Evolutionary conservation across 768 basidiomycete species (phyloP).

Genomic region (Naganishia onofrii): DNA sequence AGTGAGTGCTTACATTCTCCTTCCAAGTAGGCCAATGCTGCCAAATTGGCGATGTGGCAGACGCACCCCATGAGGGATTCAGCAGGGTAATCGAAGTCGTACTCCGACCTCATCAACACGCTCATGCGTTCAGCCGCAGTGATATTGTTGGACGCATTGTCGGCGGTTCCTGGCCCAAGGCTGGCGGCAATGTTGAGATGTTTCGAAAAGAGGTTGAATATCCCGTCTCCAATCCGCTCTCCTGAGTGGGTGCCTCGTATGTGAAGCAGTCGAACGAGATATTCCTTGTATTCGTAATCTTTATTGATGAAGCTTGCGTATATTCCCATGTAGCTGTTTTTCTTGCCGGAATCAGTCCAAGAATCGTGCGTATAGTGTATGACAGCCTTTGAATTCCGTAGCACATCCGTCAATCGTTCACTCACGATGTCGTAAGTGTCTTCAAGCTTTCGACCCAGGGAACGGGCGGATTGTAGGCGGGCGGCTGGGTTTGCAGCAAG

Average conservation of each 20-base stretch:
- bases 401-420: neutral
- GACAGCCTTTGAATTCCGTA: neutral
- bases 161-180: constrained; percentile 3
- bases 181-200: neutral
- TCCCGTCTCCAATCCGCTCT: neutral
- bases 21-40: neutral
- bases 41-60: constrained; percentile 2
- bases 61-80: neutral
- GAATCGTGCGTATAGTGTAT: constrained; percentile 6
- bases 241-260: neutral
- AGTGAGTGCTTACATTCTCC: neutral
- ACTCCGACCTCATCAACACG: neutral
- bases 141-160: constrained; percentile 11
- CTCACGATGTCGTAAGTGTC: constrained; percentile 3
- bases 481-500: neutral
- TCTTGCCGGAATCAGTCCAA: constrained; percentile 5
- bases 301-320: neutral
- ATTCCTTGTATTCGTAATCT: neutral
- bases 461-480: neutral
- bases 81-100: neutral
- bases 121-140: neutral
- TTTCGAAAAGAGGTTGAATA: constrained; percentile 1
- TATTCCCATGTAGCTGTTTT: constrained; percentile 10
- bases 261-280: neutral
- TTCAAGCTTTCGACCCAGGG: neutral